phyloP scores from a whole-genome alignment of 495 filamentous ascomycete genomes.

The Aspergillus egyptiacus region DNA sequence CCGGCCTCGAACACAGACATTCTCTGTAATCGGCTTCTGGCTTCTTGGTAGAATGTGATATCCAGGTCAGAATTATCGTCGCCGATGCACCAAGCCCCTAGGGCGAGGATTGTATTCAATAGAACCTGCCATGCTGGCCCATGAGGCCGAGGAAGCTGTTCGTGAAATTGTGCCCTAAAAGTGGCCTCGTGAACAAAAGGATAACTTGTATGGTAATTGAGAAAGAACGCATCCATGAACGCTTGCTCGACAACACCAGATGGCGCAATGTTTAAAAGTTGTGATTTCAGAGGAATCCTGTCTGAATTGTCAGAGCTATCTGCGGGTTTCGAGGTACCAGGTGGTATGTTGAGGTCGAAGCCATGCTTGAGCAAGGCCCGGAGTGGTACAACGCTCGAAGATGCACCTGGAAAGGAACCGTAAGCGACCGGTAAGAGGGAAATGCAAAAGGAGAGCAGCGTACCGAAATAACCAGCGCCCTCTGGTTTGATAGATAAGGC shows the following conservation, averaged over 20 bases:
- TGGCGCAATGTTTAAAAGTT: conserved; percentile 37
- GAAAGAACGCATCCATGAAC: conserved; percentile 49
- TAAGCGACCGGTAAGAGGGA: conserved; percentile 6
- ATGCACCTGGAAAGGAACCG: conserved; percentile 26
- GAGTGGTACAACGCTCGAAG: conserved; percentile 43
- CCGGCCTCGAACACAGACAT: conserved; percentile 46
- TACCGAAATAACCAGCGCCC: conserved; percentile 48
- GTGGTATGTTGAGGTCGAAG: conserved; percentile 41
- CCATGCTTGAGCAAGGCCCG: conserved; percentile 42
- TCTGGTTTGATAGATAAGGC: conserved; percentile 46
- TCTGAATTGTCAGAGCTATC: conserved; percentile 19
- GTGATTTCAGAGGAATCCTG: conserved; percentile 34
- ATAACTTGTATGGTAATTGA: conserved; percentile 49
- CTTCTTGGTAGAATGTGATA: conserved; percentile 44
- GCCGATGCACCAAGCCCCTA: conserved; percentile 48
- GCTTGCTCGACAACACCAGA: conserved; percentile 41
- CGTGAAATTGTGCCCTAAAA: conserved; percentile 49
- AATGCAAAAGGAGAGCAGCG: conserved; percentile 7
- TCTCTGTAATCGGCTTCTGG: conserved; percentile 39
- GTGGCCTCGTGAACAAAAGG: conserved; percentile 51
- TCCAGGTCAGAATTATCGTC: conserved; percentile 45
- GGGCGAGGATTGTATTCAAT: conserved; percentile 45
- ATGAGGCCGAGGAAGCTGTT: conserved; percentile 44
- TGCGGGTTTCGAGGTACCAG: conserved; percentile 24
- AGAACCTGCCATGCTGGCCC: conserved; percentile 48